These are phyloP conservation scores for Rhexocercosporidium sp. DNA, from an alignment of 2,329 filamentous ascomycete genomes.

Conservation along the genomic window DNA sequence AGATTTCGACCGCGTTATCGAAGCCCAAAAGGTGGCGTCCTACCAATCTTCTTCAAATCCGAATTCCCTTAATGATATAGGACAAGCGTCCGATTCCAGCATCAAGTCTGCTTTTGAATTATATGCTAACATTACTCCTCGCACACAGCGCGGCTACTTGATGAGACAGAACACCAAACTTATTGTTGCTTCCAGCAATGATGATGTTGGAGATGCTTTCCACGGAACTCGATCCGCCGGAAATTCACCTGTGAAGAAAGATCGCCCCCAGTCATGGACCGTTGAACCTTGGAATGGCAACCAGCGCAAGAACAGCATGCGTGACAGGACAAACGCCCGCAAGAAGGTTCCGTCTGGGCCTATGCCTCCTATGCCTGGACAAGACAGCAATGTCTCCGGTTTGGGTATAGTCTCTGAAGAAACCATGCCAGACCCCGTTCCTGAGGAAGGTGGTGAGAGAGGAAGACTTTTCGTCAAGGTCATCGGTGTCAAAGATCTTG, in stretches of 20 bases:
- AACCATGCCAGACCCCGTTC: slow-evolving; percentile 54
- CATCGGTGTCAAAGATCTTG: slow-evolving; percentile 95
- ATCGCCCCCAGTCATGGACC: slow-evolving; percentile 89
- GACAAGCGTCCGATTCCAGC: slow-evolving; percentile 52
- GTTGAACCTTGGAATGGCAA: slow-evolving; percentile 97
- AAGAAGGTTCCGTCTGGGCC: slow-evolving; percentile 54
- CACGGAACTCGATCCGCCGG: slow-evolving; percentile 63
- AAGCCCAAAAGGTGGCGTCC: slow-evolving; percentile 90
- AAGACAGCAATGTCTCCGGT: slow-evolving; percentile 74
- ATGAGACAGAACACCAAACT: slow-evolving; percentile 99
- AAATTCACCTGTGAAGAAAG: slow-evolving; percentile 74
- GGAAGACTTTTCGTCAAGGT: slow-evolving; percentile 97
- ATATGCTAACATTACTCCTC: slow-evolving; percentile 67
- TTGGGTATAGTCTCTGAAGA: slow-evolving; percentile 70
- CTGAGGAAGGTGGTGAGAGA: slow-evolving; percentile 82
- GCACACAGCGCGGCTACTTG: slow-evolving; percentile 90
- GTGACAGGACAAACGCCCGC: slow-evolving; percentile 58
- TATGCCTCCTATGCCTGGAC: slow-evolving; percentile 84
- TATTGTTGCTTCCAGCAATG: slow-evolving; percentile 79
- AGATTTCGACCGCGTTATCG: slow-evolving; percentile 94
- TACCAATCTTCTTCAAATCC: slow-evolving; percentile 38
- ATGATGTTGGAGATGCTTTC: slow-evolving; percentile 65
- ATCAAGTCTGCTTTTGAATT: slow-evolving; percentile 19
- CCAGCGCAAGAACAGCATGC: slow-evolving; percentile 68
- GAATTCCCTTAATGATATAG: slow-evolving; percentile 35